Conservation (phyloP, 179 eudicot species). For the Beta lomatogona region DNA sequence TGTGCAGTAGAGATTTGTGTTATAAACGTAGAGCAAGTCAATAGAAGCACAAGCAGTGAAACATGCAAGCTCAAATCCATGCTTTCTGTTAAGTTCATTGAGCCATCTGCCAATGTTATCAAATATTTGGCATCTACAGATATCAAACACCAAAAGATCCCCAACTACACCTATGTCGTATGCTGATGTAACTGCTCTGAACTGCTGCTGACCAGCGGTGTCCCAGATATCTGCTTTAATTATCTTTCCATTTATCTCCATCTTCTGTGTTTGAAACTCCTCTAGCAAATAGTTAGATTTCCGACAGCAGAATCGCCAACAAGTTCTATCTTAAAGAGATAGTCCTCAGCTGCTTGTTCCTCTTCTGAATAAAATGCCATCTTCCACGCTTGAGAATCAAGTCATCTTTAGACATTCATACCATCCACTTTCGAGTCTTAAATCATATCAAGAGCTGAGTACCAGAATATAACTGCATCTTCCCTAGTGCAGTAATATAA, state of each 20-base stretch:
- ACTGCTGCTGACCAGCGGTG: constrained; percentile 89
- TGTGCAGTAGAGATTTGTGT: neutral
- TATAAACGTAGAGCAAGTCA: neutral
- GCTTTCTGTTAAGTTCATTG: constrained; percentile 82
- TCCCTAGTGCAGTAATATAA: constrained; percentile 6
- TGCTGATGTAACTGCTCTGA: constrained; percentile 92
- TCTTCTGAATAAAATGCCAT: constrained; percentile 70
- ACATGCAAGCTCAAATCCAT: neutral
- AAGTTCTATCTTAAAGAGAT: constrained; percentile 83
- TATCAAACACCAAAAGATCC: constrained; percentile 84
- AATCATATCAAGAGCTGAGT: neutral
- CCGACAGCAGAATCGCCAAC: constrained; percentile 89
- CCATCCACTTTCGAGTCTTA: neutral
- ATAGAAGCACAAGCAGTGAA: constrained; percentile 5
- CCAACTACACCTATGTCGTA: constrained; percentile 91
- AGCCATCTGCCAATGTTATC: constrained; percentile 83
- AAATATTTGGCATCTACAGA: constrained; percentile 74
- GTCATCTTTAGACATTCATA: constrained; percentile 23
- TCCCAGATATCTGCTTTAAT: constrained; percentile 94
- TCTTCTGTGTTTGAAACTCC: constrained; percentile 84
- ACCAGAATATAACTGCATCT: neutral
- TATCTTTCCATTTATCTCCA: constrained; percentile 77
- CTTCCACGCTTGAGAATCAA: constrained; percentile 24
- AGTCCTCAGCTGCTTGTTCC: constrained; percentile 51
- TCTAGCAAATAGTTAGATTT: constrained; percentile 84